A percentile compares a stretch with the other conserved stretches of the same genome.
Conservation (phyloP, 176 grass and related monocot species). For the Sorghum bicolor region DNA sequence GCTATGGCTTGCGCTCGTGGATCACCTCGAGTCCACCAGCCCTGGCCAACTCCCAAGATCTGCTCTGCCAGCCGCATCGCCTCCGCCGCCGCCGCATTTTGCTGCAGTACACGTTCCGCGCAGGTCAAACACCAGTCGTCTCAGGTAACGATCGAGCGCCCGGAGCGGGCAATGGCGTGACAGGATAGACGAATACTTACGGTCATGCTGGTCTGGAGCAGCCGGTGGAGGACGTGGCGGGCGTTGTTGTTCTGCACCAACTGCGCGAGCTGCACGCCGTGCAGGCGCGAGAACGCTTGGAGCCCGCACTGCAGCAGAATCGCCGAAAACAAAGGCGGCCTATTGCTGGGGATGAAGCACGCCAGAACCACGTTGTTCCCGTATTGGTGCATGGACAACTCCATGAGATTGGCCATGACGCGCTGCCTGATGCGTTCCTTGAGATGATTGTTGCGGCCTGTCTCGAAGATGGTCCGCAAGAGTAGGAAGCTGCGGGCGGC, state of each 20-base stretch:
- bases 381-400: neutral
- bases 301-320: neutral
- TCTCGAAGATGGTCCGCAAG: conserved; percentile 5
- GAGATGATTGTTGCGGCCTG: neutral
- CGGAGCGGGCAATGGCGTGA: neutral
- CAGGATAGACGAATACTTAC: neutral
- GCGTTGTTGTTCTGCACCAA: neutral
- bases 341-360: neutral
- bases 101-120: neutral
- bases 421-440: neutral
- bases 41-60: neutral
- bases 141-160: neutral
- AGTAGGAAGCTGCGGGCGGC: conserved; percentile 19
- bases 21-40: too few species aligned
- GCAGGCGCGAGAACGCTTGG: neutral
- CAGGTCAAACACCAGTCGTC: neutral
- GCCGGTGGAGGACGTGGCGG: neutral
- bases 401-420: neutral
- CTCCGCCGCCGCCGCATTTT: neutral
- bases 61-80: neutral
- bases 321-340: neutral
- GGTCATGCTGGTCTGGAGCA: neutral
- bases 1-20: too few species aligned
- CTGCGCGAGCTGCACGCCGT: neutral
- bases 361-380: conserved; percentile 31